Evolutionary conservation across 2,329 filamentous ascomycete genomes (phyloP).

Genomic region (Emydomyces testavorans): DNA sequence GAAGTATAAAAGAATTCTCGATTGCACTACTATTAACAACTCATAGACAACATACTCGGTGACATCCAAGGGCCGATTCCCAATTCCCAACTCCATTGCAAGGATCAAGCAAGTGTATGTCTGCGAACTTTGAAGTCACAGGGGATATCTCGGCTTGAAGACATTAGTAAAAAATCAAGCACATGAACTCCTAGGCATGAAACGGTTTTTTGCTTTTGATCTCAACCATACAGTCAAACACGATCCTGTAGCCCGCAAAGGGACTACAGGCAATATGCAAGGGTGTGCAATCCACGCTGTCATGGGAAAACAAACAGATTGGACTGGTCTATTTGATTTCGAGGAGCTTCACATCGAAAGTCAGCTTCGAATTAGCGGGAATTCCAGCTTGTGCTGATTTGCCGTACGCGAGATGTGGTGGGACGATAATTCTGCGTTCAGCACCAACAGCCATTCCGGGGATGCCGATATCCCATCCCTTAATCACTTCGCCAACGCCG

Average conservation of each 20-base stretch:
- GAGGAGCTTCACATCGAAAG: constrained; percentile 82
- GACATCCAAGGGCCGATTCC: not conserved
- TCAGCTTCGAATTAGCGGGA: constrained; percentile 77
- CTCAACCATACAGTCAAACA: not conserved
- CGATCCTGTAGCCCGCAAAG: too few species aligned
- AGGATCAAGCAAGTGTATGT: too few species aligned
- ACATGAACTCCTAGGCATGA: not conserved
- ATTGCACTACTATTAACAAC: not conserved
- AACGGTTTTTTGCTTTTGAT: not conserved
- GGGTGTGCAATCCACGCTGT: too few species aligned
- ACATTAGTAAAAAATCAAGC: not conserved
- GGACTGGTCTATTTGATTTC: constrained; percentile 61
- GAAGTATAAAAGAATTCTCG: too few species aligned
- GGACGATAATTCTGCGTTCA: constrained; percentile 86
- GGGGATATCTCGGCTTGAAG: not conserved
- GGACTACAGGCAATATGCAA: too few species aligned
- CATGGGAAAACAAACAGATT: too few species aligned
- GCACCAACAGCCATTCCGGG: constrained; percentile 85
- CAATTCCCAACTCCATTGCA: not conserved
- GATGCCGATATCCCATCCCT: constrained; percentile 95
- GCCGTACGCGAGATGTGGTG: constrained; percentile 78
- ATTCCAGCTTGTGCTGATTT: constrained; percentile 73
- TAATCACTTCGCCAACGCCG: constrained; percentile 90
- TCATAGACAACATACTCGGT: not conserved
- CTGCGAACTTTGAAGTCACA: not conserved